Percentiles rank a stretch among this genome's conserved stretches.
Conservation (phyloP, 2,329 filamentous ascomycete genomes). For the Aspergillus brunneoviolaceus region DNA sequence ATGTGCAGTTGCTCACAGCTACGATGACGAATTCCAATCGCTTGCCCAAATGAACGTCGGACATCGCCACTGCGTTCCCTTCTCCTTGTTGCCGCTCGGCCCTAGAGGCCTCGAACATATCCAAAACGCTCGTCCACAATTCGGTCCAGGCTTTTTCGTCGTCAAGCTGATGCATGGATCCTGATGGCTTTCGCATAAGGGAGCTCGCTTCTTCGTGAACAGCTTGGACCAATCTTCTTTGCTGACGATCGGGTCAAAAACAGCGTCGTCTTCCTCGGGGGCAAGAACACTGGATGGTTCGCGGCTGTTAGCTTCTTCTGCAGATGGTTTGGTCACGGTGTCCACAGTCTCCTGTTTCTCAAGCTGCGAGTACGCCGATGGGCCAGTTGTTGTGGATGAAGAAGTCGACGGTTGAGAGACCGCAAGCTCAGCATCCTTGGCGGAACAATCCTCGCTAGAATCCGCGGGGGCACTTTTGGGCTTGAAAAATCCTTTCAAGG, state of each 20-base stretch:
- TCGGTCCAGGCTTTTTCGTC: conserved; percentile 87
- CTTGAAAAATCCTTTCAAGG: conserved; percentile 77
- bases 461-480: conserved; percentile 46
- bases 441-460: neutral
- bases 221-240: conserved; percentile 86
- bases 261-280: conserved; percentile 46
- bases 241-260: conserved; percentile 66
- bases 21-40: conserved; percentile 54
- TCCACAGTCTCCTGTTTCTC: neutral
- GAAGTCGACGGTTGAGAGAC: neutral
- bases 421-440: neutral
- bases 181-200: conserved; percentile 76
- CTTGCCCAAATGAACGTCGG: conserved; percentile 74
- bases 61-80: conserved; percentile 82
- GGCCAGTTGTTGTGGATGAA: neutral
- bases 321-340: neutral
- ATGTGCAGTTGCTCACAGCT: neutral
- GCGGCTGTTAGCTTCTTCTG: conserved; percentile 5
- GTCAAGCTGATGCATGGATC: conserved; percentile 81
- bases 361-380: neutral
- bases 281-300: conserved; percentile 16
- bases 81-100: conserved; percentile 81
- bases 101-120: conserved; percentile 76
- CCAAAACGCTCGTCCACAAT: conserved; percentile 68
- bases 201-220: conserved; percentile 70